Evolutionary conservation across 805 yeast species (phyloP), one percentile per base, ranked within the genome.

Genomic region (Debaryomyces hansenii): DNA sequence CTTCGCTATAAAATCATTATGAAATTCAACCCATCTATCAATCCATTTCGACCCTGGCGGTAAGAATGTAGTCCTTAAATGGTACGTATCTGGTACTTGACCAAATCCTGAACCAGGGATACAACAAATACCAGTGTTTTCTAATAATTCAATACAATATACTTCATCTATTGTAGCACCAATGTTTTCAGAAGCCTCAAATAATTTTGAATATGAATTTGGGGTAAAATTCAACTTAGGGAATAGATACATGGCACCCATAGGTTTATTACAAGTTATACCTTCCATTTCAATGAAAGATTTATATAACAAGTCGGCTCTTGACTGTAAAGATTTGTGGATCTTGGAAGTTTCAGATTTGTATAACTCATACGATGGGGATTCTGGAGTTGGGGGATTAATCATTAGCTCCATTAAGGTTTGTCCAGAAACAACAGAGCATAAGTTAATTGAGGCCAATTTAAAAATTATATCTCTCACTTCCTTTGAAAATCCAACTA

Each of bases 51-150:
- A 77, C 37, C 97, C 98, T 12, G 98, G 97, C 11, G 99, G 96
- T 60, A 94, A 76, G 74, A 94, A 94, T 0, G 99, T 94, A 1
- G 99, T 94, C 77, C 99, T 84, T 58, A 94, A 78, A 63, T 94
- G 99, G 71, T 77, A 86, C 4, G 97, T 90, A 16, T 90, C 96
- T 40, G 83, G 84, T 40, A 77, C 85, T 70, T 94, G 99, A 28
- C 98, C 97, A 59, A 94, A 94, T 0, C 99, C 99, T 29, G 90
- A 83, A 35, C 99, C 99, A 27, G 99, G 98, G 51, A 94, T 96
- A 37, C 96, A 89, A 69, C 99, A 94, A 50, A 94, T 90, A 56
- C 99, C 99, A 5, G 99, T 90, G 40, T 71, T 66, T 53, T 92
- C 92, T 54, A 94, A 77, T 48, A 94, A 74, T 55, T 85, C 85